Evolutionary conservation across 257 asterid genomes (phyloP).

Genomic region (Nicotiana undulata): DNA sequence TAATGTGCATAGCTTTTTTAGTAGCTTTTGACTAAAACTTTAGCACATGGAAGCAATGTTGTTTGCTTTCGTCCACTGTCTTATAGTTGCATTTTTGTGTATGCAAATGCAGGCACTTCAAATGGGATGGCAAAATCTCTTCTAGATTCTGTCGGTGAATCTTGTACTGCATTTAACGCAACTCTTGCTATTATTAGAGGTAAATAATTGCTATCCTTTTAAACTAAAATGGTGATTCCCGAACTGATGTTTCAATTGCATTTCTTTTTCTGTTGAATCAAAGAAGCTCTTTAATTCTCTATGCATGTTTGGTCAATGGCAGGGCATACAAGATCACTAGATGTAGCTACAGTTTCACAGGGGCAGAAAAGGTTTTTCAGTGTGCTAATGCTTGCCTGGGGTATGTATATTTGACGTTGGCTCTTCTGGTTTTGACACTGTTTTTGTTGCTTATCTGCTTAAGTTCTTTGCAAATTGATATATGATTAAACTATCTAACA

Average conservation of each 20-base stretch:
- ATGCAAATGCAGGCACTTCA: slow-evolving; percentile 65
- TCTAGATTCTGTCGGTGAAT: slow-evolving; percentile 71
- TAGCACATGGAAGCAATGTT: background rate
- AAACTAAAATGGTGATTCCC: background rate
- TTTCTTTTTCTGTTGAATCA: slow-evolving; percentile 1
- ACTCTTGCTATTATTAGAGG: slow-evolving; percentile 76
- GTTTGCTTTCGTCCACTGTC: background rate
- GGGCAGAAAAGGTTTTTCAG: slow-evolving; percentile 62
- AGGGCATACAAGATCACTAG: slow-evolving; percentile 80
- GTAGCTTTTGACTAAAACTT: background rate
- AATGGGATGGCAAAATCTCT: slow-evolving; percentile 95
- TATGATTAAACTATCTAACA: background rate
- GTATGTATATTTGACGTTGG: slow-evolving; percentile 28
- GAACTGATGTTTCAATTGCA: background rate
- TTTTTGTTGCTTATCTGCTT: background rate
- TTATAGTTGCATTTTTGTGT: slow-evolving; percentile 2
- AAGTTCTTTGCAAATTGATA: background rate
- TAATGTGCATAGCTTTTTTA: background rate
- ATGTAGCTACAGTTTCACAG: slow-evolving; percentile 74
- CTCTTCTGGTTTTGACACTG: slow-evolving; percentile 2
- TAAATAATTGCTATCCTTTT: slow-evolving; percentile 13
- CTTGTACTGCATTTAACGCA: slow-evolving; percentile 77
- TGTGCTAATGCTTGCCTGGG: slow-evolving; percentile 96
- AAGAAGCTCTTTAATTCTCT: background rate
- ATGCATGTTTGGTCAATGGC: slow-evolving; percentile 22